phyloP scores from a whole-genome alignment of 2,329 filamentous ascomycete genomes.

The Aspergillus niger region DNA sequence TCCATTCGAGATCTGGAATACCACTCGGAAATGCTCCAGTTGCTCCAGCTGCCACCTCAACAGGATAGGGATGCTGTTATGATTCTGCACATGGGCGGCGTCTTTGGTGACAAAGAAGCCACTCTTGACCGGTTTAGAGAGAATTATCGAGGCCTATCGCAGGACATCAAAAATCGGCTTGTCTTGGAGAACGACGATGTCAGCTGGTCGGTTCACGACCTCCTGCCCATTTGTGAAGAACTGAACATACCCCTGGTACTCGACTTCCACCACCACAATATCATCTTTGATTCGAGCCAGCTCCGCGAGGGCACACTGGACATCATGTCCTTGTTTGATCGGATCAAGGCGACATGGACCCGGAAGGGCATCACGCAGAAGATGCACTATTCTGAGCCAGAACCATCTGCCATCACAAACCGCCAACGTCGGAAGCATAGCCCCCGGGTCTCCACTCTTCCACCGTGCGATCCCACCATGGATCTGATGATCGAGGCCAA shows the following conservation, averaged over 20 bases:
- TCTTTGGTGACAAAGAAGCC: conserved; percentile 81
- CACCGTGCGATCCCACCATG: conserved; percentile 79
- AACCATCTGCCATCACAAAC: conserved; percentile 72
- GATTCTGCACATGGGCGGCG: conserved; percentile 91
- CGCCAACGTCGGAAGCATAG: conserved; percentile 83
- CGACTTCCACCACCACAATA: conserved; percentile 95
- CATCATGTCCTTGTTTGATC: conserved; percentile 71
- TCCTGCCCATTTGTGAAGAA: conserved; percentile 87
- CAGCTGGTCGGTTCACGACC: conserved; percentile 85
- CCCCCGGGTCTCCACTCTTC: conserved; percentile 73
- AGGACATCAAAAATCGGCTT: conserved; percentile 73
- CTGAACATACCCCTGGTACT: conserved; percentile 91
- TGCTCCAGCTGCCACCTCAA: conserved; percentile 76
- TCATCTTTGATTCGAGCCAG: conserved; percentile 73
- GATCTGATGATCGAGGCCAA: conserved; percentile 99
- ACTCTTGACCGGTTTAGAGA: conserved; percentile 76
- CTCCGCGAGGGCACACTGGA: conserved; percentile 83
- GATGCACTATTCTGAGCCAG: conserved; percentile 93
- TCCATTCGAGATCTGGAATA: conserved; percentile 82
- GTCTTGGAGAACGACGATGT: conserved; percentile 96
- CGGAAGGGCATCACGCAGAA: conserved; percentile 85
- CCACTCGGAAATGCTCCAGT: conserved; percentile 78
- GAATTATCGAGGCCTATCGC: conserved; percentile 69
- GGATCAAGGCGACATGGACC: conserved; percentile 81
- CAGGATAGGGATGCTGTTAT: conserved; percentile 84